phyloP scores from a whole-genome alignment of 1,284 basidiomycete genomes.

The Mycosarcoma mackinlayi region DNA sequence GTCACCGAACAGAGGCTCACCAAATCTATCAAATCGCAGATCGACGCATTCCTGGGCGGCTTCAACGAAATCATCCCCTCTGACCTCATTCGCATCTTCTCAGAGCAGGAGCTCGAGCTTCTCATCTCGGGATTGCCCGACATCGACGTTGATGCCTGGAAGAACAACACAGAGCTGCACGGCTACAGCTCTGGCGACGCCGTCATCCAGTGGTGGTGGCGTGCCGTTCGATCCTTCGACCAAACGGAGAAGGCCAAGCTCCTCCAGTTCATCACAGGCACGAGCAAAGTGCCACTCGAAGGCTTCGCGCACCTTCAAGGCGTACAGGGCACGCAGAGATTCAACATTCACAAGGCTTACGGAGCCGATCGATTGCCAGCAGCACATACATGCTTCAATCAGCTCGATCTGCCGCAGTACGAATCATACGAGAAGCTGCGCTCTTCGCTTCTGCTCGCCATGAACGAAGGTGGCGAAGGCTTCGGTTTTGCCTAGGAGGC shows the following conservation, averaged over 20 bases:
- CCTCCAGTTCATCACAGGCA: slow-evolving; percentile 88
- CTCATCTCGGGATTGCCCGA: slow-evolving; percentile 97
- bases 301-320: slow-evolving; percentile 94
- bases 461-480: slow-evolving; percentile 67
- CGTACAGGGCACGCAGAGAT: slow-evolving; percentile 91
- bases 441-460: slow-evolving; percentile 54
- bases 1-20: slow-evolving; percentile 90
- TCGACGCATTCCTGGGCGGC: slow-evolving; percentile 84
- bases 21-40: slow-evolving; percentile 78
- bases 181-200: slow-evolving; percentile 81
- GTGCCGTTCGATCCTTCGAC: slow-evolving; percentile 95
- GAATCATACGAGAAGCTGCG: slow-evolving; percentile 63
- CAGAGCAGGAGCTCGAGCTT: slow-evolving; percentile 97
- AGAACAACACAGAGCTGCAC: slow-evolving; percentile 90
- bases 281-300: slow-evolving; percentile 90
- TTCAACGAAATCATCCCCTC: slow-evolving; percentile 93
- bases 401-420: slow-evolving; percentile 68
- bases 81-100: slow-evolving; percentile 76
- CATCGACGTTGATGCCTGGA: slow-evolving; percentile 98
- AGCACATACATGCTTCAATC: slow-evolving; percentile 82
- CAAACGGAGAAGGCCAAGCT: slow-evolving; percentile 92
- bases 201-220: slow-evolving; percentile 99
- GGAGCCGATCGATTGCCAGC: slow-evolving; percentile 88
- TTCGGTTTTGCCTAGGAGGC: slow-evolving; percentile 64
- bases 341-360: slow-evolving; percentile 94